Conservation (phyloP, 169 alveolate genomes). For the Plasmodium sp. region DNA sequence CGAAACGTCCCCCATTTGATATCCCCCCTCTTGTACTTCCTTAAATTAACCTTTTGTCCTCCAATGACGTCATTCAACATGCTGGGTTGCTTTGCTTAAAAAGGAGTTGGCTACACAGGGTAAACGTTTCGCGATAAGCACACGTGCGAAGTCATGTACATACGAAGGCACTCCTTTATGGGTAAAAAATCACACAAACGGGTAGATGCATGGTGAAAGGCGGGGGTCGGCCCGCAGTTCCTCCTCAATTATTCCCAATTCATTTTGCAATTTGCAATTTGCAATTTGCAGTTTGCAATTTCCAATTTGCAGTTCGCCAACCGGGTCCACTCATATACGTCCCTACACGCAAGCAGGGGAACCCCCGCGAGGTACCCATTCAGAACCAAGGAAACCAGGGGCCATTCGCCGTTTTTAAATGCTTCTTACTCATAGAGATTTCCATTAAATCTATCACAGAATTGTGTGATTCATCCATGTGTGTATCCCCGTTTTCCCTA, state of each 20-base stretch:
- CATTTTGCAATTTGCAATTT: background rate
- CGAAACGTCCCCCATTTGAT: background rate
- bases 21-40: background rate
- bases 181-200: background rate
- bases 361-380: background rate
- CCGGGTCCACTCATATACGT: background rate
- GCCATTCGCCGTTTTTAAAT: constrained; percentile 24
- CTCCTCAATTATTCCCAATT: background rate
- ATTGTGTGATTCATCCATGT: constrained; percentile 13
- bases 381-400: constrained; percentile 75
- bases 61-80: background rate
- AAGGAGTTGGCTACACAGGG: background rate
- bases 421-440: constrained; percentile 41
- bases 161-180: background rate
- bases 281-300: background rate
- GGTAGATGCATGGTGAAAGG: background rate
- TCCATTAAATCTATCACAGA: constrained; percentile 68
- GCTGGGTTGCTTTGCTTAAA: background rate
- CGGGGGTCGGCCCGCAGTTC: background rate
- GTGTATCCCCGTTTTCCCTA: background rate
- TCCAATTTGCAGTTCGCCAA: background rate
- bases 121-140: background rate
- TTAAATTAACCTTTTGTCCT: background rate
- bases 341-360: background rate
- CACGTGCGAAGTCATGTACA: background rate